Evolutionary conservation across 1,139 yeast genomes (phyloP), one percentile per base, ranked within the genome.

Genomic region (Suhomyces kunorum): DNA sequence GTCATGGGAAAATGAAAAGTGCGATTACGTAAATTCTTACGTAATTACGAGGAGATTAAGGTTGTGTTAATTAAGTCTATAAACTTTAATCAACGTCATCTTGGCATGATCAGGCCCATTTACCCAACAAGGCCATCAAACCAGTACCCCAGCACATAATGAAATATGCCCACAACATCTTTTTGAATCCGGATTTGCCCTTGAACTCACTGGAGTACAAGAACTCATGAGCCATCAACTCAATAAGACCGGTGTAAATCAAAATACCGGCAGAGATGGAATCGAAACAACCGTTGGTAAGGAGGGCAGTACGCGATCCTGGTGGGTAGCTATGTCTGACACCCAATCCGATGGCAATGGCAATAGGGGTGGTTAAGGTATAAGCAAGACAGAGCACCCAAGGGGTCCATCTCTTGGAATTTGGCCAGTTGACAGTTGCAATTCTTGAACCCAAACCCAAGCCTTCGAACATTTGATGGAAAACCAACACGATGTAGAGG

Each of bases 381-480:
- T 80, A 89, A 3, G 74, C 82, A 5, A 69, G 26, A 25, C 81
- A 81, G 48, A 83, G 64, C 1, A 74, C 34, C 79, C 83, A 83
- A 13, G 90, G 89, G 19, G 81, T 71, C 49, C 52, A 62, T 41
- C 60, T 53, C 55, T 63, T 61, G 7, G 60, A 46, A 19, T 63
- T 58, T 20, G 87, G 84, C 89, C 92, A 87, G 26, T 74, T 68
- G 5, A 87, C 80, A 17, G 78, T 74, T 1, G 96, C 88, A 42
- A 89, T 74, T 60, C 97, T 78, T 6, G 95, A 78, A 39, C 97
- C 97, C 53, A 89, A 73, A 53, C 96, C 97, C 40, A 89, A 72
- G 41, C 97, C 97, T 70, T 89, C 97, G 61, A 89, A 89, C 68
- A 85, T 76, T 66, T 89, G 97, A 65, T 89, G 97, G 77, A 89